Evolutionary conservation across 2,329 filamentous ascomycete genomes (phyloP), one percentile per base, ranked within the genome.

Genomic region (Plenodomus biglobosus): DNA sequence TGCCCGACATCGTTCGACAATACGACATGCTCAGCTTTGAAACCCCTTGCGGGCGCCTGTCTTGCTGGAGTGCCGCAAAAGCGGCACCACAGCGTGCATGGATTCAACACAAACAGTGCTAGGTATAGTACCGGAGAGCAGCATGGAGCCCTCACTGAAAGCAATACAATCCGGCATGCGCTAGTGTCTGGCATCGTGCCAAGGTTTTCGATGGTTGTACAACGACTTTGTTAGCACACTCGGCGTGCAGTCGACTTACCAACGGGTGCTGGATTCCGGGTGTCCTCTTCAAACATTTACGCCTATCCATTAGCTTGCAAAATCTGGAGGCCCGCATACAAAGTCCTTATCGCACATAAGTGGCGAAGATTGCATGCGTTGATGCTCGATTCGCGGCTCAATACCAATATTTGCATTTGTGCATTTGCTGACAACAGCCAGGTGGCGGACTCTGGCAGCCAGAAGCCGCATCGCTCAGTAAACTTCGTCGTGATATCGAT

Each of bases 401-500:
- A 15, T 30, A 11, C 39, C 16, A 30, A 13, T 36, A 35, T 22
- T 35, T 10, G 15, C n/a, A 30, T 18, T 15, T 35, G 39, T 19
- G 21, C 6, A 19, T 34, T 44, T 18, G 56, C 64, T 69, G 38
- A 69, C 55, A 37, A 22, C 37, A n/a, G 17, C 13, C 57, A 85
- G 83, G 88, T 48, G 90, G 89, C 39, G 91, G 92, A 1, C 75
- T 95, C 15, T 96, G 89, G 89, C 82, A 86, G 61, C 89, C 90
- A 1, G 87, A 90, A 43, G 80, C 82, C 1, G 74, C 76, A 3
- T 77, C 84, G n/a, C 75, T 94, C 13, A 80, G 80, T 30, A 79
- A 80, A 53, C 75, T 96, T 68, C 83, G 92, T 48, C 78, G 80
- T 24, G 87, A 86, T 66, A 87, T 96, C 66, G 88, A 95, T 73